Conservation (phyloP, 192 early-diverging fungal genomes). For the Thamnidium elegans region DNA sequence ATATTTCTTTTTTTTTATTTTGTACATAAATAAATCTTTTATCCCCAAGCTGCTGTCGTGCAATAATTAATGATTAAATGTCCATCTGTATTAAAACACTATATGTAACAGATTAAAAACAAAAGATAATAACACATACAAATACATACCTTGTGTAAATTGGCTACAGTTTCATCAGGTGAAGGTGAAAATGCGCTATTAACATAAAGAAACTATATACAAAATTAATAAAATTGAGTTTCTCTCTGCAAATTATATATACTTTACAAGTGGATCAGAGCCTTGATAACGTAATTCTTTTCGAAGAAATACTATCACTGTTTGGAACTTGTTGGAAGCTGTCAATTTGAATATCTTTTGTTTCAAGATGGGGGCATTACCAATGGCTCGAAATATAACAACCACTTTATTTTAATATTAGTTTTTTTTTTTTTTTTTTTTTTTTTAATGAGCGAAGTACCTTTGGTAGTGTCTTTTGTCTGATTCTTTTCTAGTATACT, state of each 20-base stretch:
- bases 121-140: not conserved
- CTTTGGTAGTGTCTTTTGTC: not conserved
- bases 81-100: constrained; percentile 82
- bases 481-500: not conserved
- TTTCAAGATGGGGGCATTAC: constrained; percentile 89
- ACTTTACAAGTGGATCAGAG: constrained; percentile 68
- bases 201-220: constrained; percentile 79
- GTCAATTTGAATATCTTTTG: constrained; percentile 84
- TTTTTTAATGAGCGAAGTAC: not conserved
- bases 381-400: constrained; percentile 80
- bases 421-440: not conserved
- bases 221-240: not conserved
- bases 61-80: constrained; percentile 90
- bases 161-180: constrained; percentile 85
- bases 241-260: not conserved
- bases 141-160: constrained; percentile 67
- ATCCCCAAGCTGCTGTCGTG: constrained; percentile 91
- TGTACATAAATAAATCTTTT: constrained; percentile 12
- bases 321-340: constrained; percentile 77
- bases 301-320: constrained; percentile 80
- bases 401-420: constrained; percentile 53
- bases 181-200: constrained; percentile 94
- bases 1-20: constrained; percentile 9
- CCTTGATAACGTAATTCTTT: constrained; percentile 76
- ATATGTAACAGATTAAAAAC: constrained; percentile 7